Evolutionary conservation across 2,329 filamentous ascomycete species (phyloP).

Genomic region (Epichloe hybrida): DNA sequence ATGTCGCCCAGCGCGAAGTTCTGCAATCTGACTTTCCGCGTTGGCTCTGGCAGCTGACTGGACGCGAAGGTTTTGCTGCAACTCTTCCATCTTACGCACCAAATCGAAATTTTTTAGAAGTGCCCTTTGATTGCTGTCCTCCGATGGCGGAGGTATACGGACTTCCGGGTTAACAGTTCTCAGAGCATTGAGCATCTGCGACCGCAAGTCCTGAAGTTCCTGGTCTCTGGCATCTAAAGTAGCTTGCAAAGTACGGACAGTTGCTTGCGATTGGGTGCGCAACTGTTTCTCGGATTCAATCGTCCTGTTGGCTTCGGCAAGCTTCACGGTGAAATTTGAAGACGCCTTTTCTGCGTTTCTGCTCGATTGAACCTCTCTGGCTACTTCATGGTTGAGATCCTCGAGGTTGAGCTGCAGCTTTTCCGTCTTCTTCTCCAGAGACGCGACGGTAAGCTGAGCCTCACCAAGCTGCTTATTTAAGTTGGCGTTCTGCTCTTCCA

Average conservation of each 20-base stretch:
- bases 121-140: slow-evolving; percentile 46
- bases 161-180: slow-evolving; percentile 74
- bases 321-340: slow-evolving; percentile 64
- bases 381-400: slow-evolving; percentile 84
- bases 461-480: slow-evolving; percentile 78
- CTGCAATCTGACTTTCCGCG: slow-evolving; percentile 70
- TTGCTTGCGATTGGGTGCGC: slow-evolving; percentile 71
- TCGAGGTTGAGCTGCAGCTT: slow-evolving; percentile 80
- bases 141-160: slow-evolving; percentile 47
- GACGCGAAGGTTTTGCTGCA: slow-evolving; percentile 78
- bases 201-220: slow-evolving; percentile 68
- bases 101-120: slow-evolving; percentile 69
- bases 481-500: slow-evolving; percentile 71
- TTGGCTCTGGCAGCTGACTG: slow-evolving; percentile 69
- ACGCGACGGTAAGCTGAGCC: slow-evolving; percentile 66
- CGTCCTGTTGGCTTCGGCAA: slow-evolving; percentile 79
- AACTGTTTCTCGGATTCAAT: slow-evolving; percentile 84
- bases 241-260: slow-evolving; percentile 65
- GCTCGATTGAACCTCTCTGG: slow-evolving; percentile 76
- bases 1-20: slow-evolving; percentile 60
- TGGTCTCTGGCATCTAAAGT: slow-evolving; percentile 67
- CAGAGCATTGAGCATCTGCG: slow-evolving; percentile 68
- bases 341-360: slow-evolving; percentile 82
- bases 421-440: slow-evolving; percentile 86
- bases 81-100: slow-evolving; percentile 70